Conservation (phyloP, 345 rosid species). For the Salix koriyanagi region DNA sequence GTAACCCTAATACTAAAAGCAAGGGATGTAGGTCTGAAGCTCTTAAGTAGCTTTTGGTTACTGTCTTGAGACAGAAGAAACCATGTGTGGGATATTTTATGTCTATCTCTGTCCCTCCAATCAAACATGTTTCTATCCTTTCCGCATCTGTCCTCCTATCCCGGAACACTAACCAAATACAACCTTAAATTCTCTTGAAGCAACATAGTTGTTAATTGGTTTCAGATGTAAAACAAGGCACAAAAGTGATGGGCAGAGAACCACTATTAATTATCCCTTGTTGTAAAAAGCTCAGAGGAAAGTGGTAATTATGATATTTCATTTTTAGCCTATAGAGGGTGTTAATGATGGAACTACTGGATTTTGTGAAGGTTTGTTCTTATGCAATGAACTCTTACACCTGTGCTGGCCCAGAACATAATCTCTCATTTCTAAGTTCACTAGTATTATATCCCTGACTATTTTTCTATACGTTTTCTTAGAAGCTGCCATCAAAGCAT, state of each 20-base stretch:
- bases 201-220: not conserved
- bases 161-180: no score
- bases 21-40: not conserved
- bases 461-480: not conserved
- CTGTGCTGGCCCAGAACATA: not conserved
- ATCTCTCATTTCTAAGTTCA: not conserved
- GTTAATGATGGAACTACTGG: no score
- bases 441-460: not conserved
- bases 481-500: constrained; percentile 40
- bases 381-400: not conserved
- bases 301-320: not conserved
- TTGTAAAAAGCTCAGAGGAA: not conserved
- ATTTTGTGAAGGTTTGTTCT: no score
- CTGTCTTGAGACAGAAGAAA: not conserved
- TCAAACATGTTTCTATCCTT: no score
- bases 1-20: not conserved
- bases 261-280: not conserved
- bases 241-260: not conserved
- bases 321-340: not conserved
- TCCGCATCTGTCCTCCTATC: no score
- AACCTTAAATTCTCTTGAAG: not conserved
- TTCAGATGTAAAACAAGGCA: not conserved
- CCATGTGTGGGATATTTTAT: not conserved
- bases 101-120: no score
- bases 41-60: not conserved